A percentile compares a stretch with the other conserved stretches of the same genome.
Conservation (phyloP, 2,329 filamentous ascomycete species). For the Xenoacremonium recifei region DNA sequence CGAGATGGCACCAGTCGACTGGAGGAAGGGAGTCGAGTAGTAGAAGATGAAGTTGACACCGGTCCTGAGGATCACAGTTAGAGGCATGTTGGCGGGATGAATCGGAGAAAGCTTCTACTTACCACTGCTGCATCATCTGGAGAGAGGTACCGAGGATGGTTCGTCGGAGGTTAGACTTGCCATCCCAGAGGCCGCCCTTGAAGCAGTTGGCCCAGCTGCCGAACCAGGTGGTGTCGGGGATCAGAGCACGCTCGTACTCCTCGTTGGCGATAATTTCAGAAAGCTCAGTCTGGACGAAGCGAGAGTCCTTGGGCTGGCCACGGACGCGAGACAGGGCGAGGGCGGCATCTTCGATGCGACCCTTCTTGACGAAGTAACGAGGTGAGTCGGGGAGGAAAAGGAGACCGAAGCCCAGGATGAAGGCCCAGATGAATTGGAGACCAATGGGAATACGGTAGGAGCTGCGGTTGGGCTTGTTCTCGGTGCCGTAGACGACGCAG, state of each 20-base stretch:
- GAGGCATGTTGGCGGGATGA: not conserved
- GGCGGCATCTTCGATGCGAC: constrained; percentile 64
- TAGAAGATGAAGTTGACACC: constrained; percentile 95
- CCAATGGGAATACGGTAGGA: constrained; percentile 77
- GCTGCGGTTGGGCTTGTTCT: constrained; percentile 21
- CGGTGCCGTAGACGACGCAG: constrained; percentile 14
- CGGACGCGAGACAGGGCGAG: constrained; percentile 65
- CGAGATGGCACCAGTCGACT: constrained; percentile 70
- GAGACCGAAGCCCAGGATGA: constrained; percentile 72
- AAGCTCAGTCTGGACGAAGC: constrained; percentile 75
- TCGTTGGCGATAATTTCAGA: constrained; percentile 87
- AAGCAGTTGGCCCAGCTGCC: constrained; percentile 69
- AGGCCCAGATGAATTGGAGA: constrained; percentile 77
- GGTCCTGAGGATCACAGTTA: constrained; percentile 47
- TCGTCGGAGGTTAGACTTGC: constrained; percentile 67
- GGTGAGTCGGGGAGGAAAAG: constrained; percentile 81
- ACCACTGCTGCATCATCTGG: constrained; percentile 78
- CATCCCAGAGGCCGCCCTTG: constrained; percentile 59
- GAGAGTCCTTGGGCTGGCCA: constrained; percentile 69
- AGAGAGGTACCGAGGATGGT: constrained; percentile 70
- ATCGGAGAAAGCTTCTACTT: constrained; percentile 6
- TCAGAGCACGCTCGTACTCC: constrained; percentile 74
- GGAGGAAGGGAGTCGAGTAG: constrained; percentile 82
- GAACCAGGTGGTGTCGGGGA: constrained; percentile 64
- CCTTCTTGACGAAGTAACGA: constrained; percentile 80